phyloP scores from a whole-genome alignment of 805 yeast species.

The Candida methanosorbosa region DNA sequence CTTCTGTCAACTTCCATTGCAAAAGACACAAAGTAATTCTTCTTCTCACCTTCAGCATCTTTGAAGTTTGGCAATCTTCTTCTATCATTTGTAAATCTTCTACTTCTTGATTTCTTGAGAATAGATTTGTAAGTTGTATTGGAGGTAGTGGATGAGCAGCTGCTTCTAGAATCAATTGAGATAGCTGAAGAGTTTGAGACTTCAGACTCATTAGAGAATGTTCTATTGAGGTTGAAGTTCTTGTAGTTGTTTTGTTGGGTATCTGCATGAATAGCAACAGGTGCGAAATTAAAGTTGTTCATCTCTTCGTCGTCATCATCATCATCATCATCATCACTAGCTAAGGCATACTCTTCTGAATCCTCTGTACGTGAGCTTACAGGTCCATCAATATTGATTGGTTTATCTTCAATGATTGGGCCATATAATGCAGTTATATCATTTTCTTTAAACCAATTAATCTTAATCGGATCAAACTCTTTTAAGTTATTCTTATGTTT shows the following conservation, averaged over 20 bases:
- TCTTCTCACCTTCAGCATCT: no score
- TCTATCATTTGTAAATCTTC: background rate
- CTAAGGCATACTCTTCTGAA: background rate
- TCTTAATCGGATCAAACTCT: constrained; percentile 33
- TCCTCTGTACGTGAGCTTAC: background rate
- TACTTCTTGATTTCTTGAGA: constrained; percentile 5
- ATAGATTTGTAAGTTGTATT: constrained; percentile 5
- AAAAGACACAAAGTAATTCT: constrained; percentile 29
- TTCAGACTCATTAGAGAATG: background rate
- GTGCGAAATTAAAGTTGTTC: no score
- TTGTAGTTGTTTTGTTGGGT: no score
- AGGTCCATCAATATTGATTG: constrained; percentile 1
- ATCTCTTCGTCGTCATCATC: no score
- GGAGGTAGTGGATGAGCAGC: background rate
- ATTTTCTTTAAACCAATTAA: constrained; percentile 47
- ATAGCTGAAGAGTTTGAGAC: background rate
- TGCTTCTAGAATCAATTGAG: background rate
- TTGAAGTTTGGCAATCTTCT: background rate
- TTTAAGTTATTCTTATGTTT: constrained; percentile 55
- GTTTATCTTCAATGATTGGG: constrained; percentile 27
- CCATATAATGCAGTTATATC: constrained; percentile 51
- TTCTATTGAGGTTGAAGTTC: background rate
- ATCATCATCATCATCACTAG: background rate
- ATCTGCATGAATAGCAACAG: background rate
- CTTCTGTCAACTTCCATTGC: constrained; percentile 33